phyloP scores from a whole-genome alignment of 2,329 filamentous ascomycete species.

The Ophiostoma piceae region DNA sequence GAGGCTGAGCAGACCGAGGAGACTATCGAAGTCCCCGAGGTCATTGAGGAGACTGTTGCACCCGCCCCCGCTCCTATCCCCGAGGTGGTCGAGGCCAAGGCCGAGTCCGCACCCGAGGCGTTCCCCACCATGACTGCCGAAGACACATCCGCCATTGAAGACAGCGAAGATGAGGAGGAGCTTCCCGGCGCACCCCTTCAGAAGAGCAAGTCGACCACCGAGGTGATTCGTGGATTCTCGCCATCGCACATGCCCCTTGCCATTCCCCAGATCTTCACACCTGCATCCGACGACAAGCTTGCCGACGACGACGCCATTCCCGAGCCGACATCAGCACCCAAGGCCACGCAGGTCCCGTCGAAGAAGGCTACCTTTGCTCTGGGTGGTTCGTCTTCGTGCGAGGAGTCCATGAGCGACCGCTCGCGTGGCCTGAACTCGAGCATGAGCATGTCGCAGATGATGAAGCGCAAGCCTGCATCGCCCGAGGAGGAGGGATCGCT shows the following conservation, averaged over 20 bases:
- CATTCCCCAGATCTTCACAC: constrained; percentile 38
- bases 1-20: constrained; percentile 26
- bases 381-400: constrained; percentile 74
- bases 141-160: background rate
- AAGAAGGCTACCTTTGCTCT: constrained; percentile 66
- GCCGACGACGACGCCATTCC: constrained; percentile 46
- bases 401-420: constrained; percentile 63
- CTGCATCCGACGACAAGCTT: background rate
- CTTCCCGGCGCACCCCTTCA: constrained; percentile 12
- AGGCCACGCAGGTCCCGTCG: constrained; percentile 62
- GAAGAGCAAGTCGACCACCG: constrained; percentile 41
- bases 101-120: background rate
- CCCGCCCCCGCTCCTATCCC: background rate
- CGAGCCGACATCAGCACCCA: constrained; percentile 52
- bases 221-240: constrained; percentile 77
- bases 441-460: constrained; percentile 33
- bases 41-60: background rate
- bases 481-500: constrained; percentile 72
- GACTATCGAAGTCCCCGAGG: constrained; percentile 31
- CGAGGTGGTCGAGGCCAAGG: background rate
- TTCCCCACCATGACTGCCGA: background rate
- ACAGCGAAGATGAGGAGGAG: background rate
- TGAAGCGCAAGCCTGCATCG: constrained; percentile 29
- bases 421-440: constrained; percentile 44
- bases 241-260: constrained; percentile 58